These are phyloP conservation scores for Parietichytrium sp. DNA, from an alignment of 108 stramenopile species.

Conservation along the genomic window DNA sequence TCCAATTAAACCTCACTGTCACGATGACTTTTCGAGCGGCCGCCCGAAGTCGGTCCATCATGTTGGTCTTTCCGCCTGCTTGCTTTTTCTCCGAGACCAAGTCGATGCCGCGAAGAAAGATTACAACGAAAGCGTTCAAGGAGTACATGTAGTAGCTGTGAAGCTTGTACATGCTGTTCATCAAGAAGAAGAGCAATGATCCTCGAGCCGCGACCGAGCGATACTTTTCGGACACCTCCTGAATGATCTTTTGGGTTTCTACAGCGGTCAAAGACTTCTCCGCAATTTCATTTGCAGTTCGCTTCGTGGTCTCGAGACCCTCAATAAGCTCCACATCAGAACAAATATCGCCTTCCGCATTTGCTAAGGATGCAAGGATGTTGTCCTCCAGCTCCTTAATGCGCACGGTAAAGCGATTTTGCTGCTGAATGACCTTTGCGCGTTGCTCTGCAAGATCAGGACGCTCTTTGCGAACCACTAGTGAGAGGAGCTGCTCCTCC, in stretches of 20 bases:
- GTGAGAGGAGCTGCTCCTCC: constrained; percentile 74
- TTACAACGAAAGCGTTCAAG: constrained; percentile 72
- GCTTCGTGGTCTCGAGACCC: constrained; percentile 73
- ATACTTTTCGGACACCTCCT: constrained; percentile 70
- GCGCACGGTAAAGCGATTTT: constrained; percentile 77
- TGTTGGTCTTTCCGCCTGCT: neutral
- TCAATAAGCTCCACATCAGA: constrained; percentile 74
- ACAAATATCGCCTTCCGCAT: constrained; percentile 72
- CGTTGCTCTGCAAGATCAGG: constrained; percentile 67
- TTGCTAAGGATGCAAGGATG: constrained; percentile 71
- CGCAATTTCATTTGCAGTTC: constrained; percentile 69
- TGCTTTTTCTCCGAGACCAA: constrained; percentile 41
- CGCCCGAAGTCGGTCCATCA: neutral
- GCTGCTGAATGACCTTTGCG: constrained; percentile 67
- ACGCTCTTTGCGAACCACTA: constrained; percentile 74
- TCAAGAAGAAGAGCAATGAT: constrained; percentile 73
- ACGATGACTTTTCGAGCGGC: constrained; percentile 15
- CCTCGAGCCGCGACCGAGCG: constrained; percentile 72
- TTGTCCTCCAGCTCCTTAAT: constrained; percentile 80
- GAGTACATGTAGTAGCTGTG: constrained; percentile 80
- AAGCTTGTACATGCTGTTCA: constrained; percentile 75
- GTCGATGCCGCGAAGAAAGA: constrained; percentile 75
- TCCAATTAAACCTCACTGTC: constrained; percentile 40
- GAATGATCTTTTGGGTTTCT: constrained; percentile 62
- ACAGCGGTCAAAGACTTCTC: constrained; percentile 60